Conservation (phyloP, 208 protist genomes). For the Vickermania ingenoplastis region DNA sequence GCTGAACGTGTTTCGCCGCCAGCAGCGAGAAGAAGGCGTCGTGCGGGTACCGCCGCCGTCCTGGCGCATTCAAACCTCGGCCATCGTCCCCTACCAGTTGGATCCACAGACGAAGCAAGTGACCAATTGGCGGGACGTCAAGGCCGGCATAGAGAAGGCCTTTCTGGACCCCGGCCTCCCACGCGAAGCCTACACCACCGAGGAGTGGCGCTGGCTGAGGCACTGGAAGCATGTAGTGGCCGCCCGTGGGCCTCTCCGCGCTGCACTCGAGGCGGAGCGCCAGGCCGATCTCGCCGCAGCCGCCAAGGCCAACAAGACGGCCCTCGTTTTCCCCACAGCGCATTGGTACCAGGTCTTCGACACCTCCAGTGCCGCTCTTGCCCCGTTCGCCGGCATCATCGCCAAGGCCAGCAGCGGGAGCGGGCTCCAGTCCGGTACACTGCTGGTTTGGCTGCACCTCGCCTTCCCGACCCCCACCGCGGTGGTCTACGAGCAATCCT, state of each 20-base stretch:
- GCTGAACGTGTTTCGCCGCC: conserved; percentile 58
- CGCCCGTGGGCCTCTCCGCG: conserved; percentile 27
- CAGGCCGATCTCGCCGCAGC: conserved; percentile 21
- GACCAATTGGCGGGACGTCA: conserved; percentile 84
- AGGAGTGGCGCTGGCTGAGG: conserved; percentile 69
- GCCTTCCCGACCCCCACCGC: conserved; percentile 29
- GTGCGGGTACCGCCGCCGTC: conserved; percentile 72
- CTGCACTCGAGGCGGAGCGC: conserved; percentile 32
- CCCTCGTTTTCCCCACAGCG: conserved; percentile 58
- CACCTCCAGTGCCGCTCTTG: conserved; percentile 29
- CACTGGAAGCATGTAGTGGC: conserved; percentile 47
- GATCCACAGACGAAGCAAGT: conserved; percentile 53
- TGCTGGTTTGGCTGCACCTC: conserved; percentile 20
- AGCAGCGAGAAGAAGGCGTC: conserved; percentile 82
- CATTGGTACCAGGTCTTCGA: conserved; percentile 75
- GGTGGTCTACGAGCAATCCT: conserved; percentile 54
- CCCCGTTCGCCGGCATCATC: conserved; percentile 35
- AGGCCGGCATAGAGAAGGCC: conserved; percentile 75
- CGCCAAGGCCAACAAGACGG: conserved; percentile 1
- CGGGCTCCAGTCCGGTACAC: conserved; percentile 19
- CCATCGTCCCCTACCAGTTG: conserved; percentile 77
- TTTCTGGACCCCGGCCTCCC: conserved; percentile 72
- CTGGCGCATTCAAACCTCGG: conserved; percentile 59
- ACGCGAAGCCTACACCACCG: conserved; percentile 60
- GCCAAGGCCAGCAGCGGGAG: not conserved